These are phyloP conservation scores for Fagus sylvatica DNA, from an alignment of 306 rosid genomes.

Conservation along the genomic window DNA sequence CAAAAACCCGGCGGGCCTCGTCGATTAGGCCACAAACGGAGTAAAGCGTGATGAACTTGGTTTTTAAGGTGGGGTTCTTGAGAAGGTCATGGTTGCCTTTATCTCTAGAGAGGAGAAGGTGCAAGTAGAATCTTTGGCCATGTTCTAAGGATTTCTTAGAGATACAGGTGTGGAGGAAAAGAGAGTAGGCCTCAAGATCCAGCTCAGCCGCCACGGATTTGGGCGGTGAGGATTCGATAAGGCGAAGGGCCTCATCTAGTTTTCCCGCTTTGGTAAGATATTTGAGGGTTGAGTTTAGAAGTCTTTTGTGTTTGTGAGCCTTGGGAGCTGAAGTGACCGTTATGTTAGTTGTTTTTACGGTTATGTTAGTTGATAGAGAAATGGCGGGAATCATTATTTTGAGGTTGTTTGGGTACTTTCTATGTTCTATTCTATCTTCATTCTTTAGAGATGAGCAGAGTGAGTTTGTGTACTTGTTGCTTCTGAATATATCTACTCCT, in stretches of 20 bases:
- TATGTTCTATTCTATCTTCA: no score
- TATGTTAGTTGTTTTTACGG: slow-evolving; percentile 30
- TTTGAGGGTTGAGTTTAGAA: slow-evolving; percentile 34
- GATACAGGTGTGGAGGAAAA: slow-evolving; percentile 56
- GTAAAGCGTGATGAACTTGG: slow-evolving; percentile 58
- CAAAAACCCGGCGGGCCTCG: slow-evolving; percentile 46
- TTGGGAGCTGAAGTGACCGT: slow-evolving; percentile 24
- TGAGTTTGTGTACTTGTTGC: no score
- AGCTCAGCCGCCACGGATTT: slow-evolving; percentile 23
- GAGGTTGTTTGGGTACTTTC: no score
- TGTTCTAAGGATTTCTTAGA: slow-evolving; percentile 41
- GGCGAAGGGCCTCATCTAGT: slow-evolving; percentile 49
- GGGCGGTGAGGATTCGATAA: slow-evolving; percentile 45
- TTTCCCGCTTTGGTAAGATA: slow-evolving; percentile 49
- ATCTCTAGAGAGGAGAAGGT: slow-evolving; percentile 26
- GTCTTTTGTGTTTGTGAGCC: background rate
- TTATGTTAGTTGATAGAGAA: slow-evolving; percentile 31
- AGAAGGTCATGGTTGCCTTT: slow-evolving; percentile 21
- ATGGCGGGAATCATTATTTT: slow-evolving; percentile 46
- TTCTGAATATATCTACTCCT: background rate
- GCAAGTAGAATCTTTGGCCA: slow-evolving; percentile 48
- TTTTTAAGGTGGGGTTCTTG: slow-evolving; percentile 41
- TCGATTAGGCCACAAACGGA: slow-evolving; percentile 52
- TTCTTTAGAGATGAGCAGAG: no score
- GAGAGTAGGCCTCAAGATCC: slow-evolving; percentile 27